These are phyloP conservation scores for Aspergillus felis DNA, from an alignment of 2,329 filamentous ascomycete genomes.

Conservation along the genomic window DNA sequence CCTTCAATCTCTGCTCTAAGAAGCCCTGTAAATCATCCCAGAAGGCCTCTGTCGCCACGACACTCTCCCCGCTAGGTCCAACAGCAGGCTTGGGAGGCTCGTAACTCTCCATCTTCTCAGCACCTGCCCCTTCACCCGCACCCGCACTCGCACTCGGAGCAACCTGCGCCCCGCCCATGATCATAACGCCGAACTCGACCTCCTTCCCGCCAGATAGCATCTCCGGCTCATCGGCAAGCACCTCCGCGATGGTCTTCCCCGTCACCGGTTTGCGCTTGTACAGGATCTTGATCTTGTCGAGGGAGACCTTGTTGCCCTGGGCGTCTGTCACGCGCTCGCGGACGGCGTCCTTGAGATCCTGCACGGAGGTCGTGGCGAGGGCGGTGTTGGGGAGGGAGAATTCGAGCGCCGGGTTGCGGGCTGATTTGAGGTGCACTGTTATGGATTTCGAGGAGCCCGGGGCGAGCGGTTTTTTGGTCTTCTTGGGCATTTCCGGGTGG, in stretches of 20 bases:
- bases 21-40: slow-evolving; percentile 84
- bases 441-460: slow-evolving; percentile 41
- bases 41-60: slow-evolving; percentile 69
- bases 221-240: slow-evolving; percentile 56
- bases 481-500: slow-evolving; percentile 43
- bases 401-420: slow-evolving; percentile 69
- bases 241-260: slow-evolving; percentile 74
- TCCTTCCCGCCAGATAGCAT: slow-evolving; percentile 37
- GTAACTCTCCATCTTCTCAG: slow-evolving; percentile 20
- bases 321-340: slow-evolving; percentile 56
- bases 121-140: slow-evolving; percentile 25
- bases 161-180: slow-evolving; percentile 67
- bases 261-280: slow-evolving; percentile 80
- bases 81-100: slow-evolving; percentile 42
- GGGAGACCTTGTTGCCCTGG: slow-evolving; percentile 28
- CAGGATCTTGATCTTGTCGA: slow-evolving; percentile 81
- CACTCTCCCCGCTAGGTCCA: slow-evolving; percentile 54
- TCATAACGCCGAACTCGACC: slow-evolving; percentile 82
- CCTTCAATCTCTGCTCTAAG: slow-evolving; percentile 71
- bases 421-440: slow-evolving; percentile 44
- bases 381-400: slow-evolving; percentile 60
- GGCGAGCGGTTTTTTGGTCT: slow-evolving; percentile 26
- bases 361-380: slow-evolving; percentile 66
- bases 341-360: slow-evolving; percentile 72
- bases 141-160: slow-evolving; percentile 33